Percentiles rank a stretch among this genome's conserved stretches.
Evolutionary conservation across 768 basidiomycete genomes (phyloP).

Genomic region (Gloeostereum incarnatum): DNA sequence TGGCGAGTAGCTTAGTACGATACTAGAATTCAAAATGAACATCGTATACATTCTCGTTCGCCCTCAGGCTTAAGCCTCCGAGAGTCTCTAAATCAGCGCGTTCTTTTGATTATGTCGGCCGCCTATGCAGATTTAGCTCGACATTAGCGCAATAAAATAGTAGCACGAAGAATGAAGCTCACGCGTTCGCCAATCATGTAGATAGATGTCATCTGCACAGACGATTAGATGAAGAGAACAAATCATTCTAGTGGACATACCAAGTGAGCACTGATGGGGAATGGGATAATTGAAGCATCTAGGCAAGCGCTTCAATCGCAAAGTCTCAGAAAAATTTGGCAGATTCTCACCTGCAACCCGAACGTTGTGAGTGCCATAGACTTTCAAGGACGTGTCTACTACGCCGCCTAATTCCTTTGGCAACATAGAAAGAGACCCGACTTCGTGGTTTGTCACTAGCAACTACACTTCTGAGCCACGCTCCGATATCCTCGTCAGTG

Average conservation of each 20-base stretch:
- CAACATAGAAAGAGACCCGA: constrained; percentile 30
- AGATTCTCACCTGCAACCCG: constrained; percentile 20
- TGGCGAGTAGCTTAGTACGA: no score
- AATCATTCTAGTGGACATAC: constrained; percentile 10
- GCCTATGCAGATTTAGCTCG: no score
- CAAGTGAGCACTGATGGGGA: constrained; percentile 22
- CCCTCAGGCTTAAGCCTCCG: no score
- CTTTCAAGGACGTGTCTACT: constrained; percentile 22
- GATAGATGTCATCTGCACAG: constrained; percentile 12
- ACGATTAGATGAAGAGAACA: constrained; percentile 1
- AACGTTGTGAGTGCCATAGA: constrained; percentile 25
- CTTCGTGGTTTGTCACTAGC: constrained; percentile 23
- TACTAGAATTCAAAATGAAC: no score
- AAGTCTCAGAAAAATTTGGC: not conserved
- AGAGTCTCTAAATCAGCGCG: no score
- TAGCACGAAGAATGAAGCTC: no score
- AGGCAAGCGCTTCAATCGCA: not conserved
- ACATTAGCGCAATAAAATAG: no score
- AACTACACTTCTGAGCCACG: constrained; percentile 16
- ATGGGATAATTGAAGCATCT: constrained; percentile 24
- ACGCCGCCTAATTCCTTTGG: constrained; percentile 27
- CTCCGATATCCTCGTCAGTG: constrained; percentile 13
- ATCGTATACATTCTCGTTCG: no score
- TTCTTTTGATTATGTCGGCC: no score
- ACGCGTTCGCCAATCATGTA: constrained; percentile 22